Base-by-base conservation (phyloP, 805 yeast genomes). In the Teunomyces cretensis region DNA sequence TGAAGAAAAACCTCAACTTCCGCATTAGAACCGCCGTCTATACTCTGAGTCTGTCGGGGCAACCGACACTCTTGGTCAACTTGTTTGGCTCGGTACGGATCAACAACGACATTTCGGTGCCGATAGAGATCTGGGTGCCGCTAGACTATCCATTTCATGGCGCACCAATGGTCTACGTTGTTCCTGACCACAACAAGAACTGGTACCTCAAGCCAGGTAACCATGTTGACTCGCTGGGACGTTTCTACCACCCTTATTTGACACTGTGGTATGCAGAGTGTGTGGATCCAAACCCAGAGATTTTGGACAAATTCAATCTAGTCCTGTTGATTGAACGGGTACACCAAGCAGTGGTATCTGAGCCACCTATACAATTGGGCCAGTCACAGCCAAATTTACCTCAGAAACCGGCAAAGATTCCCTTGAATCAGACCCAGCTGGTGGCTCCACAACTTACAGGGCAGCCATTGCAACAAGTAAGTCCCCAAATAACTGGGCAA, bases 41-140 rank as follows among this genome's bases (percentile, higher is more conserved):
- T 46, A 70, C 74, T 4, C 62, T 86, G 1, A 65, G 75, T n/a
- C 38, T 11, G 38, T 52, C 67, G 1, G 97, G 97, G 1, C 60
- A 59, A 9, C 70, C 85, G 1, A 71, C 75, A 15, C 70, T 89
- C 14, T 67, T 89, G 40, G 67, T 90, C 9, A 81, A 83, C 48
- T 49, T 91, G 1, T 75, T 75, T 52, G 96, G 96, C 0, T 65
- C 74, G 0, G 52, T 84, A 3, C 74, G 75, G 2, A 43, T 57
- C 1, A 59, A 65, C 1, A 33, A 51, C 4, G 60, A 64, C 9
- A 39, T 50, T 7, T 42, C 44, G 3, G 62, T 64, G 11, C 91
- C 90, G 0, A 55, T 89, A 9, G 81, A 81, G 43, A 61, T 90
- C 4, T 89, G 96, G 96, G 56, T 91, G 4, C 96, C 96, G 0